A percentile compares a stretch with the other conserved stretches of the same genome.
Evolutionary conservation across 75 land plant genomes (phyloP).

Genomic region (Gnetum montanum): DNA sequence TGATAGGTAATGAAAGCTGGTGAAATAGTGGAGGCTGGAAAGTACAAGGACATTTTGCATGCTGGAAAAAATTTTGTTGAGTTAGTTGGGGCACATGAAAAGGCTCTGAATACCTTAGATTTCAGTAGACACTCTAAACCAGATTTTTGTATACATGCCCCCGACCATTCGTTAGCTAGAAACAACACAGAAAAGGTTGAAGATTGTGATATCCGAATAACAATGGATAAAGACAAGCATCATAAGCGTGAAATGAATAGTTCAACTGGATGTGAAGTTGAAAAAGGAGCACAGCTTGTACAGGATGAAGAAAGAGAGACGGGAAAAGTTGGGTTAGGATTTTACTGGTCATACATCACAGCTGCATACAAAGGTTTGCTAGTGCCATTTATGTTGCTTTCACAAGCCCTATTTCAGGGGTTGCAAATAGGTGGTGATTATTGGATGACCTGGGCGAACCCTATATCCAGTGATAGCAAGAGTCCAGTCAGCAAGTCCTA

Average conservation of each 20-base stretch:
- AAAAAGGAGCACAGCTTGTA: conserved; percentile 44
- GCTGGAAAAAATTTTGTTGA: conserved; percentile 54
- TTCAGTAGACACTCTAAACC: conserved; percentile 1
- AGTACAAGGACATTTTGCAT: conserved; percentile 43
- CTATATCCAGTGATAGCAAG: conserved; percentile 30
- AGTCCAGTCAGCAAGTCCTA: conserved; percentile 19
- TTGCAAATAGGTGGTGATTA: conserved; percentile 84
- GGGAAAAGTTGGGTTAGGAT: conserved; percentile 53
- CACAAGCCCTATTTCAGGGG: conserved; percentile 58
- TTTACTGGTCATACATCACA: conserved; percentile 81
- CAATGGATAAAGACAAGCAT: conserved; percentile 1
- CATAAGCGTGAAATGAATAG: conserved; percentile 3
- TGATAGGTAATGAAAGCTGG: conserved; percentile 82
- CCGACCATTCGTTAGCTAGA: too few species aligned
- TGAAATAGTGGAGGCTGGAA: conserved; percentile 55
- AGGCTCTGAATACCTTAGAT: conserved; percentile 49
- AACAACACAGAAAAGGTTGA: conserved; percentile 1
- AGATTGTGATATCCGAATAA: conserved; percentile 13
- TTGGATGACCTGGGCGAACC: conserved; percentile 98
- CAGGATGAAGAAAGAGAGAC: conserved; percentile 71
- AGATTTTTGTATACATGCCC: not conserved
- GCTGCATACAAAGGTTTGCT: conserved; percentile 48
- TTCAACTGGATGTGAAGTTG: not conserved
- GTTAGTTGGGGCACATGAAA: conserved; percentile 63
- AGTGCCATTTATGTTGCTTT: conserved; percentile 39